Conservation (phyloP, 345 rosid species). For the Orychophragmus violaceus region DNA sequence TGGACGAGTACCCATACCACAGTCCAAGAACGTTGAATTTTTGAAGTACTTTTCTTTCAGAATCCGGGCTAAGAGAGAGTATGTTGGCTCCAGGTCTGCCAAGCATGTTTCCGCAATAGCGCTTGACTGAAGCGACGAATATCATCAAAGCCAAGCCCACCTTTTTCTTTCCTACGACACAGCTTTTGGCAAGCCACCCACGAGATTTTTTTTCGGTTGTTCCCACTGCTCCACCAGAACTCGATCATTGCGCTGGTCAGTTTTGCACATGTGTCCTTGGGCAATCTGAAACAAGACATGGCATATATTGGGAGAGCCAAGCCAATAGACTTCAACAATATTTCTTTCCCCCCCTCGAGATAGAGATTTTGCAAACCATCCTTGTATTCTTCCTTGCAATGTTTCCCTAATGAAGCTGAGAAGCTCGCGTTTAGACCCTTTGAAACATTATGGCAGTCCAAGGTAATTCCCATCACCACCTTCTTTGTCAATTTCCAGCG, state of each 20-base stretch:
- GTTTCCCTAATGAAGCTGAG: background rate
- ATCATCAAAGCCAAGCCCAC: too few species aligned
- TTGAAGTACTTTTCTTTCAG: too few species aligned
- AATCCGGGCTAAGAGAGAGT: too few species aligned
- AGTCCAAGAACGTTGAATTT: too few species aligned
- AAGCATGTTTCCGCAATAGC: too few species aligned
- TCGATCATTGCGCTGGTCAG: background rate
- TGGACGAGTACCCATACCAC: too few species aligned
- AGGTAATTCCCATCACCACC: background rate
- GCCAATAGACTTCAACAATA: background rate
- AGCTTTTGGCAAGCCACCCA: too few species aligned
- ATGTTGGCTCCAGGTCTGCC: too few species aligned
- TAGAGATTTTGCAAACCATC: background rate
- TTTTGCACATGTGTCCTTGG: background rate
- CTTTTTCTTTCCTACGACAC: too few species aligned
- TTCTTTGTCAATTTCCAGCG: background rate
- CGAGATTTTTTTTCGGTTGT: too few species aligned
- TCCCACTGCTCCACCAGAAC: background rate
- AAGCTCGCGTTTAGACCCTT: background rate
- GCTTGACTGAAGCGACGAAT: too few species aligned
- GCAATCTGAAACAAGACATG: background rate
- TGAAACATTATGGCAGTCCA: background rate
- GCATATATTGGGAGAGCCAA: background rate
- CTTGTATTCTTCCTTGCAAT: background rate
- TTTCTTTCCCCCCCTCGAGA: background rate